Evolutionary conservation across 2,329 filamentous ascomycete genomes (phyloP), one percentile per base, ranked within the genome.

Genomic region (Ilyonectria mors-panacis): DNA sequence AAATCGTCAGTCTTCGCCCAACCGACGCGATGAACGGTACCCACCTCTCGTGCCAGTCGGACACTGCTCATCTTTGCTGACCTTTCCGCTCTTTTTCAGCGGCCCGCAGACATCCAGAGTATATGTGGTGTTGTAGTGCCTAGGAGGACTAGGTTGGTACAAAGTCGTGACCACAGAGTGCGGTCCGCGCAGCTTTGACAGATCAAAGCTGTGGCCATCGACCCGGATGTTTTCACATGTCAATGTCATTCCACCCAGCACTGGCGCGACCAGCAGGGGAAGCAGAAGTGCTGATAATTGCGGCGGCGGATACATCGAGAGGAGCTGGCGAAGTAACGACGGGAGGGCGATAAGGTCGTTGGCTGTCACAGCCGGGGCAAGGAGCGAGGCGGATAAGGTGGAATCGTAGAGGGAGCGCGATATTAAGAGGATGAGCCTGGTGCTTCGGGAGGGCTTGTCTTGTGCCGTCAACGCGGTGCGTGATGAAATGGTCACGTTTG

Each of bases 91-190:
- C 77, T 88, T 87, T 78, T 88, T 88, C 70, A 97, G 82, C 7
- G 88, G 85, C 59, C 85, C 81, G 82, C 94, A 97, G 55, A 97
- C 85, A 75, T 97, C 92, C 64, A 97, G 78, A 1, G 93, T 95
- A 80, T 94, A 97, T 48, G 93, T 95, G 28, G 90, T 94, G 79
- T 96, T 96, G 64, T 73, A 72, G 59, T 81, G 76, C 67, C 84
- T 85, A 30, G 88, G 83, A 17, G 85, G 84, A 17, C 84, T 86
- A 21, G 86, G 85, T 37, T 86, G 80, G 69, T 85, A 83, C 72
- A 84, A 85, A 75, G 83, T 85, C 55, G 88, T 88, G 61, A 93
- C 86, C 42, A 94, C 90, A 0, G 90, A 88, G 78, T 92, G 92
- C 37, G 92, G 91, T 1, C 92, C 93, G 6, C 82, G 84, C 8